Percentiles rank a stretch among this genome's conserved stretches.
Evolutionary conservation across 1,139 yeast species (phyloP).

Genomic region (Saccharomycopsis hybrid): DNA sequence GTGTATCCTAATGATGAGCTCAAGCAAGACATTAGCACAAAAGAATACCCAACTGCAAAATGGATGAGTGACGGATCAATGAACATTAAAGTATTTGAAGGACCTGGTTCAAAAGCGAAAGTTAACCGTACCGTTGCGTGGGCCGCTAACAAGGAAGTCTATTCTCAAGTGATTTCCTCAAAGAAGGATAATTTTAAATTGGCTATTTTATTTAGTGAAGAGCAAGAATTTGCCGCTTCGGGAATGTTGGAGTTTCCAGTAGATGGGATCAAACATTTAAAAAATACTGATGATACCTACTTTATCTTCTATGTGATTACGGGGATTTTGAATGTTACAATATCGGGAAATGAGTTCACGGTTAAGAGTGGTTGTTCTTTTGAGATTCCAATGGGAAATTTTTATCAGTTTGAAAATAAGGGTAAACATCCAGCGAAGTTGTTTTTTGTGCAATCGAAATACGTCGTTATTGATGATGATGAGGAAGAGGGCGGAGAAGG

Average conservation of each 20-base stretch:
- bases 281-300: constrained; percentile 60
- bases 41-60: constrained; percentile 36
- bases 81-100: constrained; percentile 47
- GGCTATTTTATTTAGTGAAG: constrained; percentile 62
- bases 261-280: constrained; percentile 56
- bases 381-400: constrained; percentile 73
- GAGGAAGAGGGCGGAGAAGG: constrained; percentile 6
- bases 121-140: constrained; percentile 54
- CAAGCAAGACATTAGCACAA: constrained; percentile 21
- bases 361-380: constrained; percentile 73
- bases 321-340: constrained; percentile 64
- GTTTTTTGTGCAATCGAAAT: constrained; percentile 70
- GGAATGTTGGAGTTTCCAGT: constrained; percentile 68
- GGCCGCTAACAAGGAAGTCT: constrained; percentile 58
- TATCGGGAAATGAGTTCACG: constrained; percentile 53
- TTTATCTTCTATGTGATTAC: constrained; percentile 69
- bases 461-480: constrained; percentile 10
- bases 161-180: constrained; percentile 36
- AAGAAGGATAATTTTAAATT: constrained; percentile 53
- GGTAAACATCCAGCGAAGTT: constrained; percentile 51
- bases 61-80: constrained; percentile 49
- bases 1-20: constrained; percentile 22
- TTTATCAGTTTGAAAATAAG: constrained; percentile 56
- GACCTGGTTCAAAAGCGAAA: constrained; percentile 41
- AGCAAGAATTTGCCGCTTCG: constrained; percentile 63